These are phyloP conservation scores for Cercospora sp. DNA, from an alignment of 2,329 filamentous ascomycete species.

Conservation along the genomic window DNA sequence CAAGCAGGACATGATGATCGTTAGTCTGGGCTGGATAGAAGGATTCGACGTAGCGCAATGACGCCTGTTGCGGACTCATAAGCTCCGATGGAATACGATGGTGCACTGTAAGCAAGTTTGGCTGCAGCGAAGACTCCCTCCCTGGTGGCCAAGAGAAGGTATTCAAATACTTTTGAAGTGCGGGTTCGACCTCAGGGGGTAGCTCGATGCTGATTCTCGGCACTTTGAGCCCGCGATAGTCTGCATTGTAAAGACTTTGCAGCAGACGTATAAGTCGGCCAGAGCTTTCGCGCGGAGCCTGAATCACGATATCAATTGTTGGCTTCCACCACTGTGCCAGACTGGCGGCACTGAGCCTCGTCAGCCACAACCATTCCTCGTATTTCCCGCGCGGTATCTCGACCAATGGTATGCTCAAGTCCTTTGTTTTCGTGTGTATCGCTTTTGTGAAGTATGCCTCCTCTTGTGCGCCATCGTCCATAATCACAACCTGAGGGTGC, in stretches of 20 bases:
- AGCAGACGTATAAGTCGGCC: constrained; percentile 76
- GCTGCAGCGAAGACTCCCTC: constrained; percentile 46
- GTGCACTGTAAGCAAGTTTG: constrained; percentile 63
- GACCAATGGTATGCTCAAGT: constrained; percentile 64
- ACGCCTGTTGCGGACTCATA: constrained; percentile 67
- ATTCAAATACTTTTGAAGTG: constrained; percentile 63
- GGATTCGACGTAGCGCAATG: constrained; percentile 76
- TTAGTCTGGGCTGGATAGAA: constrained; percentile 73
- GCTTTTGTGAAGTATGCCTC: constrained; percentile 66
- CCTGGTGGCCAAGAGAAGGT: constrained; percentile 68
- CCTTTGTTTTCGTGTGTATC: constrained; percentile 56
- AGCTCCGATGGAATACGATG: constrained; percentile 67
- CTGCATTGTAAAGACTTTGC: constrained; percentile 70
- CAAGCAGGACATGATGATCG: constrained; percentile 74
- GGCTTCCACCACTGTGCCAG: constrained; percentile 76
- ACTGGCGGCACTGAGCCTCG: constrained; percentile 71
- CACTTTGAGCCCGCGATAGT: constrained; percentile 68
- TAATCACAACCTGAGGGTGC: constrained; percentile 72
- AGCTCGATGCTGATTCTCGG: constrained; percentile 85
- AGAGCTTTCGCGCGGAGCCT: constrained; percentile 68
- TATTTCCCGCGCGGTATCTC: constrained; percentile 67
- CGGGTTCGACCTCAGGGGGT: constrained; percentile 66
- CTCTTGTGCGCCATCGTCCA: constrained; percentile 68
- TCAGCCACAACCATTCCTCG: constrained; percentile 72
- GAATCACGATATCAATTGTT: constrained; percentile 78